A percentile compares a stretch with the other conserved stretches of the same genome.
Evolutionary conservation across 208 protist genomes (phyloP).

Genomic region (Acanthamoeba sp.): DNA sequence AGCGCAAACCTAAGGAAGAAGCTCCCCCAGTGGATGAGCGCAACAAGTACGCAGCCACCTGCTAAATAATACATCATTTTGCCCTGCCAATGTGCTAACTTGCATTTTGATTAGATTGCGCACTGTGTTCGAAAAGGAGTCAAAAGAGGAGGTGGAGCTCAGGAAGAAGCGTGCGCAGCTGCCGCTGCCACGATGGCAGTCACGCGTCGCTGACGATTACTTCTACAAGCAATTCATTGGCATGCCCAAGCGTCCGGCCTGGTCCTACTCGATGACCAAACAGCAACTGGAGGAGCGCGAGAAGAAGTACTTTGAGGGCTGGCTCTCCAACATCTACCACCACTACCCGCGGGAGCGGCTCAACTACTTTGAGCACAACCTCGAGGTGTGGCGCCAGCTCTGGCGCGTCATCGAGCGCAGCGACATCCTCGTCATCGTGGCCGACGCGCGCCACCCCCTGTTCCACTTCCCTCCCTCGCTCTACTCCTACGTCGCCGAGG

Average conservation of each 20-base stretch:
- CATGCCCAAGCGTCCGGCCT: slow-evolving; percentile 86
- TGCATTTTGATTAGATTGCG: slow-evolving; percentile 62
- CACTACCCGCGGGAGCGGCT: slow-evolving; percentile 84
- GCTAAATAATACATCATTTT: not conserved
- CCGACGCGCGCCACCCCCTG: slow-evolving; percentile 96
- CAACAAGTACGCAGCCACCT: slow-evolving; percentile 53
- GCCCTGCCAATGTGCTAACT: not conserved
- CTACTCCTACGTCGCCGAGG: slow-evolving; percentile 92
- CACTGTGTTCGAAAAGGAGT: slow-evolving; percentile 86
- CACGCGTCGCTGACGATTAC: slow-evolving; percentile 61
- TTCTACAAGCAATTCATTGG: slow-evolving; percentile 59
- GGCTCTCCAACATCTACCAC: slow-evolving; percentile 80
- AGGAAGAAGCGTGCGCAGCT: slow-evolving; percentile 73
- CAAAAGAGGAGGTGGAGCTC: slow-evolving; percentile 78
- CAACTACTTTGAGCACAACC: slow-evolving; percentile 96
- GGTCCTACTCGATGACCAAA: slow-evolving; percentile 78
- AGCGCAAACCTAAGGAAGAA: slow-evolving; percentile 18
- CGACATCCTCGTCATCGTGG: slow-evolving; percentile 96
- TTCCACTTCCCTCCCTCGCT: slow-evolving; percentile 96
- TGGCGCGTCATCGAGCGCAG: slow-evolving; percentile 97
- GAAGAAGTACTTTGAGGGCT: slow-evolving; percentile 82
- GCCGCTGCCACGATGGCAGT: slow-evolving; percentile 75
- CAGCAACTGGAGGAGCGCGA: slow-evolving; percentile 82
- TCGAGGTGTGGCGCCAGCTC: slow-evolving; percentile 98
- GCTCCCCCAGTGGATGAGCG: not conserved